Conservation (phyloP, 768 basidiomycete genomes). For the Boletus subparvulus region DNA sequence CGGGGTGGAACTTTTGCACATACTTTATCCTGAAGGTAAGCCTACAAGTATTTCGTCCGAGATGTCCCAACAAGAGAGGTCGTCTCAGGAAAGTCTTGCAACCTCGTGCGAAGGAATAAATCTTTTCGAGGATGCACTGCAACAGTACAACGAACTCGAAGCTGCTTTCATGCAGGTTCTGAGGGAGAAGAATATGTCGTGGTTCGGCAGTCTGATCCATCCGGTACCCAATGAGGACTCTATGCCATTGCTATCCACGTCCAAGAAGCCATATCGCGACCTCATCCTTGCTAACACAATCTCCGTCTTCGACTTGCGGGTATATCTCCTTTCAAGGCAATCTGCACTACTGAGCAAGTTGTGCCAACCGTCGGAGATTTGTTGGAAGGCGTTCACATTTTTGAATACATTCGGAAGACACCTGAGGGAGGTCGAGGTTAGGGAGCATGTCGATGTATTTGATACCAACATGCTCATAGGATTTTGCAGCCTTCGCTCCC, state of each 20-base stretch:
- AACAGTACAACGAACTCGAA: slow-evolving; percentile 92
- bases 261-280: slow-evolving; percentile 84
- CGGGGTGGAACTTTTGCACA: slow-evolving; percentile 98
- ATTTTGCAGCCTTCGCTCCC: slow-evolving; percentile 49
- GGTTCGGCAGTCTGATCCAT: slow-evolving; percentile 87
- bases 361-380: slow-evolving; percentile 67
- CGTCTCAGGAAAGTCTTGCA: slow-evolving; percentile 84
- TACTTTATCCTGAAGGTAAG: slow-evolving; percentile 93
- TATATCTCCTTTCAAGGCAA: slow-evolving; percentile 87
- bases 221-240: slow-evolving; percentile 74
- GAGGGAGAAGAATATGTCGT: slow-evolving; percentile 81
- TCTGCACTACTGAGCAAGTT: slow-evolving; percentile 71
- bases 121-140: slow-evolving; percentile 84
- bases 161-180: slow-evolving; percentile 71
- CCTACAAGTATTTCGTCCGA: not conserved
- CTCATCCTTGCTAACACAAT: slow-evolving; percentile 88
- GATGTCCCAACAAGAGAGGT: slow-evolving; percentile 1
- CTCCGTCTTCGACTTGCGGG: slow-evolving; percentile 89
- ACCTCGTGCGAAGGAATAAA: slow-evolving; percentile 88
- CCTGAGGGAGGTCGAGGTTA: slow-evolving; percentile 74
- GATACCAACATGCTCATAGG: slow-evolving; percentile 19
- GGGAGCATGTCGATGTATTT: slow-evolving; percentile 10
- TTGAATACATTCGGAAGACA: slow-evolving; percentile 73
- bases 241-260: slow-evolving; percentile 69
- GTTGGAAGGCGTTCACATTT: slow-evolving; percentile 70